Conservation (phyloP, 2,329 filamentous ascomycete genomes). For the Scedosporium apiospermum region DNA sequence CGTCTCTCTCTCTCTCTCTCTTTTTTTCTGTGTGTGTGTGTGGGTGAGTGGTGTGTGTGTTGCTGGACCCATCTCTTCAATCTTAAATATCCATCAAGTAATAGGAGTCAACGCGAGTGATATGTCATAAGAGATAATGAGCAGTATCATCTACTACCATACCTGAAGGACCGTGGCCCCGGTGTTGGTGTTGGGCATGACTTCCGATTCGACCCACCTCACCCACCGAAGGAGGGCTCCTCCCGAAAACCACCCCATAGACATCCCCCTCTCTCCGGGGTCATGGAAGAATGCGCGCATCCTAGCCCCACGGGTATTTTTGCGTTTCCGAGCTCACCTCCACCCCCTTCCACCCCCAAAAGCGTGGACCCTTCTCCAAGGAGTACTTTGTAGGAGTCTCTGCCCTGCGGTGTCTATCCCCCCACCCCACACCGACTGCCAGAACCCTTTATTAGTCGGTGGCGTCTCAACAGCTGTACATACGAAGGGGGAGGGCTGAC, state of each 20-base stretch:
- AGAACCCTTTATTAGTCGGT: not conserved
- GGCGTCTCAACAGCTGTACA: not conserved
- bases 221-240: not conserved
- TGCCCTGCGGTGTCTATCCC: too few species aligned
- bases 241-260: not conserved
- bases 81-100: not conserved
- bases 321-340: too few species aligned
- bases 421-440: too few species aligned
- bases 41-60: not conserved
- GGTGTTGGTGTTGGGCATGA: not conserved
- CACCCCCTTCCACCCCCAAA: too few species aligned
- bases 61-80: not conserved
- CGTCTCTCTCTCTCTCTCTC: not conserved
- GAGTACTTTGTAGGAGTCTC: too few species aligned
- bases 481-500: not conserved
- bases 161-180: not conserved
- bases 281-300: too few species aligned
- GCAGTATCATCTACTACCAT: not conserved
- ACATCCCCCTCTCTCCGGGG: too few species aligned
- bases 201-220: not conserved
- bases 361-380: too few species aligned
- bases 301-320: too few species aligned
- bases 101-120: not conserved
- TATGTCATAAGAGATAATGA: not conserved
- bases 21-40: not conserved